These are phyloP conservation scores for Coniella lustricola DNA, from an alignment of 2,329 filamentous ascomycete genomes.

Conservation along the genomic window DNA sequence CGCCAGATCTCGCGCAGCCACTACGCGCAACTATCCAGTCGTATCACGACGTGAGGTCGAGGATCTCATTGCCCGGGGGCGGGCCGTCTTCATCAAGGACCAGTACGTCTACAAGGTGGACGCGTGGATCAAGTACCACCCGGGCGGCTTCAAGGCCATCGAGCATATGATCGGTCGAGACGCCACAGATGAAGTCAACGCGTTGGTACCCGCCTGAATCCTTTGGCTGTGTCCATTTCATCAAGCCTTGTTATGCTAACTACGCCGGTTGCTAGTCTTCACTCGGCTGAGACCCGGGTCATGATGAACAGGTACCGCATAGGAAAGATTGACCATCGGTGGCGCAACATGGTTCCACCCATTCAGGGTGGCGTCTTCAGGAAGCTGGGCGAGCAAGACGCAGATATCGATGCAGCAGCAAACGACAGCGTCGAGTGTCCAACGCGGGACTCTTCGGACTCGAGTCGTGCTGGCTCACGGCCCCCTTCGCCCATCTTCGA, in stretches of 20 bases:
- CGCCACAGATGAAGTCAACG: conserved; percentile 89
- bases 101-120: conserved; percentile 79
- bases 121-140: conserved; percentile 82
- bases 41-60: conserved; percentile 58
- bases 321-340: conserved; percentile 70
- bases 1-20: neutral
- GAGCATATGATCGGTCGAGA: conserved; percentile 89
- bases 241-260: conserved; percentile 1
- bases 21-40: conserved; percentile 26
- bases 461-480: conserved; percentile 17
- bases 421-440: conserved; percentile 18
- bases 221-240: neutral
- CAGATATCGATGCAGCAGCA: conserved; percentile 22
- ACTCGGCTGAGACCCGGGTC: conserved; percentile 68
- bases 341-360: conserved; percentile 83
- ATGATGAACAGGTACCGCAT: conserved; percentile 80
- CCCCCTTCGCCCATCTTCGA: conserved; percentile 54
- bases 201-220: conserved; percentile 48
- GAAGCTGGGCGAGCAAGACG: conserved; percentile 29
- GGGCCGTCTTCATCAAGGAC: conserved; percentile 73
- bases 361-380: conserved; percentile 84
- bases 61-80: conserved; percentile 73
- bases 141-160: conserved; percentile 86
- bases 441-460: conserved; percentile 14
- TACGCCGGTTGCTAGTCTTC: conserved; percentile 50